Evolutionary conservation across 345 rosid species (phyloP).

Genomic region (Lumnitzera littorea): DNA sequence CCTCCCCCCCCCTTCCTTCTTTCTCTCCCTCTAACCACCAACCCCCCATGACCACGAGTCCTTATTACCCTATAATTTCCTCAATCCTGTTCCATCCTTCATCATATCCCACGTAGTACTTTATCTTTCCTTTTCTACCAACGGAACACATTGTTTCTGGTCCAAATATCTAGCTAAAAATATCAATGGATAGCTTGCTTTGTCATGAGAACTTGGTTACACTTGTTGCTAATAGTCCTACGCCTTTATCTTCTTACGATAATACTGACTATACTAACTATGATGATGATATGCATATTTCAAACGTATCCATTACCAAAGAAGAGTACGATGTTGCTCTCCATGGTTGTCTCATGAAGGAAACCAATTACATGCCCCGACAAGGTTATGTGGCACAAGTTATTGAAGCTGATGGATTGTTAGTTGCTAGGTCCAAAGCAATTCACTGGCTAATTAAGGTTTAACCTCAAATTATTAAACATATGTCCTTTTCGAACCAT

Average conservation of each 20-base stretch:
- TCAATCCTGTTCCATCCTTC: neutral
- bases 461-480: neutral
- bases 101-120: too few species aligned
- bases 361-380: constrained; percentile 5
- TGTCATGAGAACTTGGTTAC: constrained; percentile 15
- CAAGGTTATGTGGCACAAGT: constrained; percentile 1
- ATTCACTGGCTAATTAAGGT: constrained; percentile 15
- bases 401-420: constrained; percentile 4
- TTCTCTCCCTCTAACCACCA: neutral
- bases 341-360: constrained; percentile 10
- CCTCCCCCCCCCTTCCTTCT: neutral
- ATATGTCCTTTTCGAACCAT: neutral
- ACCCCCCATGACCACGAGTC: neutral
- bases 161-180: too few species aligned
- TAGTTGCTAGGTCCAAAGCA: constrained; percentile 8
- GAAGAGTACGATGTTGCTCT: constrained; percentile 10
- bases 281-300: neutral
- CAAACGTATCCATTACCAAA: constrained; percentile 1
- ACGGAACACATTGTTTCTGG: neutral
- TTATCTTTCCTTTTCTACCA: neutral
- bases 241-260: neutral
- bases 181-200: constrained; percentile 6
- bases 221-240: neutral
- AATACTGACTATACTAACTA: neutral
- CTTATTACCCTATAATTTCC: neutral